Conservation (phyloP, 75 land plant genomes). For the Picea glauca region DNA sequence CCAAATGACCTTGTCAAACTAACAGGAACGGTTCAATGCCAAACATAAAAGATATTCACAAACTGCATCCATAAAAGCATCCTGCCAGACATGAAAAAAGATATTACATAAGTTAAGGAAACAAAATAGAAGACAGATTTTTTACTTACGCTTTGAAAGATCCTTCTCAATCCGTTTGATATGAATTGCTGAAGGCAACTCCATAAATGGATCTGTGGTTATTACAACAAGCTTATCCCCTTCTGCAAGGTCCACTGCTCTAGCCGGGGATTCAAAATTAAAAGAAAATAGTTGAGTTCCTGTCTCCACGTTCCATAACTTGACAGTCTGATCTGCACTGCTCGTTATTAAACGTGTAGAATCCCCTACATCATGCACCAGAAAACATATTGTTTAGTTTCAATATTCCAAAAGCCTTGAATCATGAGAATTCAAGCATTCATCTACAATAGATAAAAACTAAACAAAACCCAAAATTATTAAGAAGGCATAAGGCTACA, state of each 20-base stretch:
- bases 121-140: no score
- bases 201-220: slow-evolving; percentile 95
- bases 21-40: not conserved
- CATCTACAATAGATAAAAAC: no score
- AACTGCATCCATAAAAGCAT: not conserved
- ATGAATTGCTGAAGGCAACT: slow-evolving; percentile 78
- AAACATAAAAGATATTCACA: not conserved
- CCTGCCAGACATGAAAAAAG: no score
- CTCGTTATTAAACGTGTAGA: slow-evolving; percentile 78
- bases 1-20: not conserved
- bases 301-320: slow-evolving; percentile 88
- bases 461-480: no score
- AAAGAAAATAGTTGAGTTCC: slow-evolving; percentile 73
- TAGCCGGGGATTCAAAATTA: slow-evolving; percentile 85
- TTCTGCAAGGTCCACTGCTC: slow-evolving; percentile 80
- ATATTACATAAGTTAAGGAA: no score
- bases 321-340: slow-evolving; percentile 90
- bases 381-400: no score
- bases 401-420: no score
- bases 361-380: slow-evolving; percentile 47
- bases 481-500: no score
- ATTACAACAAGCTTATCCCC: slow-evolving; percentile 92
- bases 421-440: no score
- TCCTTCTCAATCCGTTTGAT: slow-evolving; percentile 74
- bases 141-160: slow-evolving; percentile 59